Conservation (phyloP, 2,329 filamentous ascomycete genomes). For the Helotiales sp. region DNA sequence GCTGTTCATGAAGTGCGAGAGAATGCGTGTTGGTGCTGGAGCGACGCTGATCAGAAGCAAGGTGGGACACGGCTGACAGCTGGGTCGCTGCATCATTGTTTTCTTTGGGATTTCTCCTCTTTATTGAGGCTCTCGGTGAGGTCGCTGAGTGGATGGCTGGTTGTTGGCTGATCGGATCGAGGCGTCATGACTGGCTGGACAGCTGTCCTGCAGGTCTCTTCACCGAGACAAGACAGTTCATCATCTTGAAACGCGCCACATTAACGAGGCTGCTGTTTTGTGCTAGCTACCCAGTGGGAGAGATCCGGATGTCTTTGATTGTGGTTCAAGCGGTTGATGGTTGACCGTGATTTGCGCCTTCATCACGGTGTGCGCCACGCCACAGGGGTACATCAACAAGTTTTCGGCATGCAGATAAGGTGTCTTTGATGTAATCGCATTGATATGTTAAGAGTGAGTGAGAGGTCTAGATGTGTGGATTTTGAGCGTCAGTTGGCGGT, state of each 20-base stretch:
- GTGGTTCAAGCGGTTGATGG: neutral
- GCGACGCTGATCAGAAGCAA: neutral
- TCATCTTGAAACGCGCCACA: neutral
- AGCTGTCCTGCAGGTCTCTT: neutral
- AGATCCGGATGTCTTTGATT: neutral
- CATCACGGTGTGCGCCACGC: neutral
- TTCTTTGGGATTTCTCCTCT: no score
- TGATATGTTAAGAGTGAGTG: no score
- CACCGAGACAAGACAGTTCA: neutral
- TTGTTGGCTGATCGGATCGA: neutral
- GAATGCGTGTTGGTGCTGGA: neutral
- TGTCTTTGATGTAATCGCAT: neutral
- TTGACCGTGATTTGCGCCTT: neutral
- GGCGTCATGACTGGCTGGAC: neutral
- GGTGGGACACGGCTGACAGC: neutral
- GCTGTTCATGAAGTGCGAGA: neutral
- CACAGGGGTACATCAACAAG: neutral
- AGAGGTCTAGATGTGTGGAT: no score
- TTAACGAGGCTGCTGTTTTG: neutral
- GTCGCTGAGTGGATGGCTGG: neutral
- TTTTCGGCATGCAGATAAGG: neutral
- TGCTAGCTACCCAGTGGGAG: neutral
- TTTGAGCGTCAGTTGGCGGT: no score
- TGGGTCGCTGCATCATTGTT: no score
- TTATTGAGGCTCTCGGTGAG: conserved; percentile 6